phyloP scores from a whole-genome alignment of 2,329 filamentous ascomycete genomes.

The Daldinia sp. region DNA sequence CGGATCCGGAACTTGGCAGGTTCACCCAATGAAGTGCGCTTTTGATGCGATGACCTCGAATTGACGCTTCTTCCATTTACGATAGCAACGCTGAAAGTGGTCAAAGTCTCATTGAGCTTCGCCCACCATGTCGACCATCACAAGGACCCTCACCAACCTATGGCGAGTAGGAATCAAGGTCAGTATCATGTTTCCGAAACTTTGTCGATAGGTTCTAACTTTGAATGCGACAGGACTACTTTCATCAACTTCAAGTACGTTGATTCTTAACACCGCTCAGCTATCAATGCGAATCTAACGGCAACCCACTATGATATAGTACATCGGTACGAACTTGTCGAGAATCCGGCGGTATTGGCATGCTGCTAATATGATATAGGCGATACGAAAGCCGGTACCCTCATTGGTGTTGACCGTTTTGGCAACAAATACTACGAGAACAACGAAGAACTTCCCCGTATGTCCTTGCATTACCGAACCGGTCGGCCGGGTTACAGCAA shows the following conservation, averaged over 20 bases:
- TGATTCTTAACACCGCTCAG: constrained; percentile 39
- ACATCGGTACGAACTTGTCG: constrained; percentile 58
- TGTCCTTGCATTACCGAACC: constrained; percentile 44
- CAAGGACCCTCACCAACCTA: constrained; percentile 86
- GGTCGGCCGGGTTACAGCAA: background rate
- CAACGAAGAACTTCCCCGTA: constrained; percentile 89
- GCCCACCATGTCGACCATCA: constrained; percentile 84
- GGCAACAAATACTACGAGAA: constrained; percentile 99
- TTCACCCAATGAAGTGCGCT: constrained; percentile 31
- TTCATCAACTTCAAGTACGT: constrained; percentile 91
- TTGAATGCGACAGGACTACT: constrained; percentile 73
- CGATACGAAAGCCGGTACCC: constrained; percentile 92
- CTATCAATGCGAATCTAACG: constrained; percentile 39
- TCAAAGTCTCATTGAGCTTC: constrained; percentile 46
- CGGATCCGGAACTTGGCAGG: background rate
- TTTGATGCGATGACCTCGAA: constrained; percentile 27
- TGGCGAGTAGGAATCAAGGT: constrained; percentile 90
- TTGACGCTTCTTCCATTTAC: constrained; percentile 32
- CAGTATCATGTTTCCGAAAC: constrained; percentile 38
- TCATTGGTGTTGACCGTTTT: constrained; percentile 85
- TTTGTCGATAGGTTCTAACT: constrained; percentile 17
- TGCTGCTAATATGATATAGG: constrained; percentile 59
- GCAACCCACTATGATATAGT: constrained; percentile 51
- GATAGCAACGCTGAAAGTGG: constrained; percentile 25
- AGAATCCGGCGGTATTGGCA: background rate